phyloP scores from a whole-genome alignment of 1,284 basidiomycete species.

The Microbotryum saponariae region DNA sequence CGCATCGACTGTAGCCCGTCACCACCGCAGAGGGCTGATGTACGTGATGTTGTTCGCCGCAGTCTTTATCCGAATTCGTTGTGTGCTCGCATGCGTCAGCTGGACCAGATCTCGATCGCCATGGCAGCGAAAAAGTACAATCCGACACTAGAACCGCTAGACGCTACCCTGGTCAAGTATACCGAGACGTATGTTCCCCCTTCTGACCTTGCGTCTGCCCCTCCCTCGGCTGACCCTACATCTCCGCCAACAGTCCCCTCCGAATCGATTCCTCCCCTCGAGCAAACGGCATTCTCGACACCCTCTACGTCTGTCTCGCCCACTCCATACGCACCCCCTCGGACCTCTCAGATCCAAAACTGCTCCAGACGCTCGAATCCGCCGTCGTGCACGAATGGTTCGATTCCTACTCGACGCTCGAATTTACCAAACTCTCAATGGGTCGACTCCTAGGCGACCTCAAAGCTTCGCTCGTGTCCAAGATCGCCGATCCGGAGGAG shows the following conservation, averaged over 20 bases:
- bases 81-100: constrained; percentile 18
- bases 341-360: constrained; percentile 22
- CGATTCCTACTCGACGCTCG: constrained; percentile 20
- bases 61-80: constrained; percentile 27
- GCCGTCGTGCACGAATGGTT: constrained; percentile 32
- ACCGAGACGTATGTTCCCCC: constrained; percentile 15
- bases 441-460: constrained; percentile 31
- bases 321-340: constrained; percentile 28
- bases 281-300: constrained; percentile 34
- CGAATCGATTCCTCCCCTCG: constrained; percentile 31
- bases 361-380: constrained; percentile 23
- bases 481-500: constrained; percentile 10
- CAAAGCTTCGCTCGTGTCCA: constrained; percentile 6
- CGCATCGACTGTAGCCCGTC: no score
- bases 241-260: constrained; percentile 13
- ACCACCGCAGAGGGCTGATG: no score
- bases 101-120: constrained; percentile 24
- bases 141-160: constrained; percentile 21
- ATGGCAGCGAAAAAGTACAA: constrained; percentile 20
- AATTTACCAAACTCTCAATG: constrained; percentile 32
- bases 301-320: constrained; percentile 26
- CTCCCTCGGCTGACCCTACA: background rate
- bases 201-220: background rate
- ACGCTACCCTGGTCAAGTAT: constrained; percentile 18
- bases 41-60: no score